phyloP scores from a whole-genome alignment of 139 green algal genomes.

The Chlamydomonas sphaeroides region DNA sequence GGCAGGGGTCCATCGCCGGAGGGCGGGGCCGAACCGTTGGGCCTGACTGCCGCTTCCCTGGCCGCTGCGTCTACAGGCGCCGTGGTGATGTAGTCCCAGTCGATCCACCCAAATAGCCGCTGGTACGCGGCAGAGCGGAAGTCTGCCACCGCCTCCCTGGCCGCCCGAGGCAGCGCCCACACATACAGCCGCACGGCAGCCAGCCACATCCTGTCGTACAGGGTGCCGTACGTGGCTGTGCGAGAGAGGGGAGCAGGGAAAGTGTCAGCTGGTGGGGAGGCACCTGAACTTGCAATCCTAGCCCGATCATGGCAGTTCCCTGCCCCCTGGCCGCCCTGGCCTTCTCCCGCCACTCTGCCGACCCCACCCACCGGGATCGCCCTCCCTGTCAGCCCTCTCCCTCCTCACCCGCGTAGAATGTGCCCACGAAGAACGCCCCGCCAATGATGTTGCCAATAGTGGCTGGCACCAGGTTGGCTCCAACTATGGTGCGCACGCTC shows the following conservation, averaged over 20 bases:
- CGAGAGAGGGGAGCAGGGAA: too few species aligned
- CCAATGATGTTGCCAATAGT: conserved; percentile 87
- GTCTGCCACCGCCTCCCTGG: neutral
- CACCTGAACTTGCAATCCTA: neutral
- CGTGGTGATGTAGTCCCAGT: conserved; percentile 33
- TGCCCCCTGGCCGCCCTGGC: neutral
- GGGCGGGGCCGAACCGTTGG: neutral
- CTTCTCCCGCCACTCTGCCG: neutral
- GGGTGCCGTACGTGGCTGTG: conserved; percentile 25
- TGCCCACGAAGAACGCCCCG: conserved; percentile 76
- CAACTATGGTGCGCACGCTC: conserved; percentile 68
- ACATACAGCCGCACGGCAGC: conserved; percentile 5
- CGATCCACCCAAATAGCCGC: neutral
- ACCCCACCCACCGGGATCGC: too few species aligned
- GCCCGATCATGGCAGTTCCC: neutral
- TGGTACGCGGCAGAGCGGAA: neutral
- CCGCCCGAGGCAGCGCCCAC: neutral
- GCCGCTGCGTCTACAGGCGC: neutral
- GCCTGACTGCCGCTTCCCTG: neutral
- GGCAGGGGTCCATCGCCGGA: neutral
- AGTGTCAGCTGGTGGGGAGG: neutral
- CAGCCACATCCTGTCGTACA: conserved; percentile 37
- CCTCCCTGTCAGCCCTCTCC: neutral
- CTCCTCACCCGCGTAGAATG: conserved; percentile 54
- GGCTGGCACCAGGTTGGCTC: conserved; percentile 79